Percentiles rank a stretch among this genome's conserved stretches.
Conservation (phyloP, 1,284 basidiomycete species). For the Gomphus bonarii region DNA sequence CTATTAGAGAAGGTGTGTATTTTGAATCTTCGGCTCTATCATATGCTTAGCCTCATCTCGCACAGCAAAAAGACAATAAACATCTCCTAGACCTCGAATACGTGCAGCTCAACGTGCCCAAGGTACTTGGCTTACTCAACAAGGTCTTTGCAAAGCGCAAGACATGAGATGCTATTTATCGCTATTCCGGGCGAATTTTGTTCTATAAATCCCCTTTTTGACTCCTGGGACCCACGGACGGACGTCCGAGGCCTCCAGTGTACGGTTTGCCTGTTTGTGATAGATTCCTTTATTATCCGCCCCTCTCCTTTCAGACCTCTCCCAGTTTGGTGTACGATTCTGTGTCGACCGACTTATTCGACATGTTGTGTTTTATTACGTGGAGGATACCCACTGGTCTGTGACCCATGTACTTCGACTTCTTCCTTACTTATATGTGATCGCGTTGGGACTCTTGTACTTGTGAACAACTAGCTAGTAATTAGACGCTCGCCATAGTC, state of each 20-base stretch:
- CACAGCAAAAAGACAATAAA: slow-evolving; percentile 96
- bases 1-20: slow-evolving; percentile 80
- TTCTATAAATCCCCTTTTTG: not conserved
- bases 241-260: slow-evolving; percentile 2
- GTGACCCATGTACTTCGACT: slow-evolving; percentile 10
- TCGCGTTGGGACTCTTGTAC: not conserved
- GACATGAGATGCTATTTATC: slow-evolving; percentile 3
- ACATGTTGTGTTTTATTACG: slow-evolving; percentile 8
- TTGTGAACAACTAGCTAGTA: not conserved
- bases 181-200: not conserved
- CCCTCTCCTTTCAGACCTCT: slow-evolving; percentile 20
- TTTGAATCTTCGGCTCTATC: not conserved
- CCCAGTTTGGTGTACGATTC: slow-evolving; percentile 19
- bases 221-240: not conserved
- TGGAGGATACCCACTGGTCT: slow-evolving; percentile 11
- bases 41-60: slow-evolving; percentile 13
- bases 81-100: slow-evolving; percentile 94
- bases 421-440: slow-evolving; percentile 6
- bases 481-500: not conserved
- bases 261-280: slow-evolving; percentile 8
- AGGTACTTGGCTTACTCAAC: slow-evolving; percentile 85
- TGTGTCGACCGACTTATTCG: slow-evolving; percentile 2
- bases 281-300: slow-evolving; percentile 2
- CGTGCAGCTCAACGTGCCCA: slow-evolving; percentile 93
- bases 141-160: slow-evolving; percentile 78